A percentile compares a stretch with the other conserved stretches of the same genome.
phyloP scores from a whole-genome alignment of 805 yeast species.

The Hermanozyma aechmeae region DNA sequence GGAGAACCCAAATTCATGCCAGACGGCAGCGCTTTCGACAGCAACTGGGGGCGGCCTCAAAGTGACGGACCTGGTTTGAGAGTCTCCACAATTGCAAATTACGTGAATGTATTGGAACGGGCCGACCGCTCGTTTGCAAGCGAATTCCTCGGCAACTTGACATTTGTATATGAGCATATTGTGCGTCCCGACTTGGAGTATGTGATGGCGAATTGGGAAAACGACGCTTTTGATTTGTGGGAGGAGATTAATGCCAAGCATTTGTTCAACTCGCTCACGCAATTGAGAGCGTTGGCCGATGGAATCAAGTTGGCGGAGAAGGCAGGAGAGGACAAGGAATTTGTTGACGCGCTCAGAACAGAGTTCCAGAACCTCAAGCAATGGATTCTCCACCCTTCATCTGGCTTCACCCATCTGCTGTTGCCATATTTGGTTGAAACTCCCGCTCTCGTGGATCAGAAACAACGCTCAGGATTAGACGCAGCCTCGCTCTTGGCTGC shows the following conservation, averaged over 20 bases:
- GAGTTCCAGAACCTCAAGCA: slow-evolving; percentile 25
- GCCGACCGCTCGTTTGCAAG: slow-evolving; percentile 11
- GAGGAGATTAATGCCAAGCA: slow-evolving; percentile 75
- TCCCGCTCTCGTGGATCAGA: slow-evolving; percentile 34
- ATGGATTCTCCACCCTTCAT: slow-evolving; percentile 24
- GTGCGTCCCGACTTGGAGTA: slow-evolving; percentile 66
- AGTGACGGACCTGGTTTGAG: slow-evolving; percentile 91
- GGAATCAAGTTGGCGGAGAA: slow-evolving; percentile 37
- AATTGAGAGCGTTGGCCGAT: slow-evolving; percentile 55
- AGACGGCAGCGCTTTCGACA: slow-evolving; percentile 53
- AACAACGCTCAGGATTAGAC: slow-evolving; percentile 65
- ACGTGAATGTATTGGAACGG: slow-evolving; percentile 34
- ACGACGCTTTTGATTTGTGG: slow-evolving; percentile 81
- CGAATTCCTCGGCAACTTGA: slow-evolving; percentile 17
- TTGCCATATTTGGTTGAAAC: slow-evolving; percentile 63
- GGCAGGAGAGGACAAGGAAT: slow-evolving; percentile 17
- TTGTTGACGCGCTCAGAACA: slow-evolving; percentile 16
- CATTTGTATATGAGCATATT: slow-evolving; percentile 41
- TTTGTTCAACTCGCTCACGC: slow-evolving; percentile 71
- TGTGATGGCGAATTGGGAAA: slow-evolving; percentile 51
- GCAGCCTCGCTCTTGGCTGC: slow-evolving; percentile 58
- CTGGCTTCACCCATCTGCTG: slow-evolving; percentile 27
- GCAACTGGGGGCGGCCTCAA: slow-evolving; percentile 91
- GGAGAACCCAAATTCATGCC: slow-evolving; percentile 88
- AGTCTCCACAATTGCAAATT: slow-evolving; percentile 52